These are phyloP conservation scores for Ciborinia camelliae DNA, from an alignment of 2,329 filamentous ascomycete species.

Conservation along the genomic window DNA sequence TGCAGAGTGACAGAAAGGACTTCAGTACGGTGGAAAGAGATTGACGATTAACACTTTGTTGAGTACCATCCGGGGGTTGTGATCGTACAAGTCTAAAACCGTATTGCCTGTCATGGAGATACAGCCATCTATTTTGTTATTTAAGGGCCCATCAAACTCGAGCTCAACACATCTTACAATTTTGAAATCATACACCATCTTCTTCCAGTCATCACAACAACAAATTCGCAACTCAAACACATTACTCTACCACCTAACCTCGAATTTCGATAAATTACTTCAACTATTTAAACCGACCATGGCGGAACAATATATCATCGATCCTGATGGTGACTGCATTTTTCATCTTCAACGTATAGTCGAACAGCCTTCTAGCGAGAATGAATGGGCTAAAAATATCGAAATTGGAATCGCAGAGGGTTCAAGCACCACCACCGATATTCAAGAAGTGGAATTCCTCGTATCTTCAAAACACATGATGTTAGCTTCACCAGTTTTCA, in stretches of 20 bases:
- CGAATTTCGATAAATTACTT: background rate
- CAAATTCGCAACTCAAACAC: background rate
- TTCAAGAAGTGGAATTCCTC: background rate
- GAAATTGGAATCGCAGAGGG: background rate
- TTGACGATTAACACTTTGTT: too few relatives aligned
- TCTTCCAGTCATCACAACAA: background rate
- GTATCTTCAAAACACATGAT: conserved; percentile 9
- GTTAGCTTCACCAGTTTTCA: background rate
- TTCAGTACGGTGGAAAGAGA: too few relatives aligned
- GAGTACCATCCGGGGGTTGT: too few relatives aligned
- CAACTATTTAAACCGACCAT: background rate
- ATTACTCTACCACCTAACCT: background rate
- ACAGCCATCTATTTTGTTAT: background rate
- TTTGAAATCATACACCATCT: background rate
- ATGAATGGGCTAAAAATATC: background rate
- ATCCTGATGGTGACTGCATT: conserved; percentile 6
- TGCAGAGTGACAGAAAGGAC: too few relatives aligned
- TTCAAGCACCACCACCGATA: background rate
- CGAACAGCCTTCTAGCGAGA: background rate
- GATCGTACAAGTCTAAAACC: background rate
- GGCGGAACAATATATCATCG: background rate
- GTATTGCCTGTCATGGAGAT: background rate
- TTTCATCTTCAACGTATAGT: background rate
- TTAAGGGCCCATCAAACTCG: background rate
- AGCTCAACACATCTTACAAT: background rate